phyloP scores from a whole-genome alignment of 371 early-diverging fungal genomes.

The Apophysomyces sp. region DNA sequence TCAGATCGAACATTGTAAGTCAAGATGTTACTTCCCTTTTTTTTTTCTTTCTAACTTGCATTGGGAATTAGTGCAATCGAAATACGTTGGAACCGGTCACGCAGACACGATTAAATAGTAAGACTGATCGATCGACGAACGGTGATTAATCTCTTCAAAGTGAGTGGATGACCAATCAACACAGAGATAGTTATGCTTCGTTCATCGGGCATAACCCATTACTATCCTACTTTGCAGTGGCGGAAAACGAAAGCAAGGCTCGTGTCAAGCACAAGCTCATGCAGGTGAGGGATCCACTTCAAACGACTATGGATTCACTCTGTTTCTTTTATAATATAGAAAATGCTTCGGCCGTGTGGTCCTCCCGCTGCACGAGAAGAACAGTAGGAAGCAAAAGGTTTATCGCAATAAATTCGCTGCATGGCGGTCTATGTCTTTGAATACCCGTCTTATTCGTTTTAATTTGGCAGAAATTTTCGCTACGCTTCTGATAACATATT shows the following conservation, averaged over 20 bases:
- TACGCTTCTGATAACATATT: too few relatives aligned
- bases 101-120: not conserved
- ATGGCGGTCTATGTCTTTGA: too few relatives aligned
- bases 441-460: too few relatives aligned
- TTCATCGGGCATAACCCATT: constrained; percentile 77
- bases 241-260: constrained; percentile 83
- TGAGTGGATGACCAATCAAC: constrained; percentile 86
- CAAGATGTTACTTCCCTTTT: not conserved
- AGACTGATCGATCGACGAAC: not conserved
- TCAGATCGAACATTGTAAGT: constrained; percentile 80
- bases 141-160: constrained; percentile 14
- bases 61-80: constrained; percentile 1
- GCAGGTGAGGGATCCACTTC: constrained; percentile 52
- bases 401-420: not conserved
- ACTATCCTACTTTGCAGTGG: constrained; percentile 75
- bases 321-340: constrained; percentile 54
- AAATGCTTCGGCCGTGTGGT: constrained; percentile 81
- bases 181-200: constrained; percentile 82
- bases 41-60: not conserved
- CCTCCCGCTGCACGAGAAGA: constrained; percentile 64
- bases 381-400: constrained; percentile 13
- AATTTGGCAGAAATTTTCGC: too few relatives aligned
- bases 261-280: constrained; percentile 71
- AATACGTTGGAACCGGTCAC: not conserved
- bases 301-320: too few relatives aligned